Evolutionary conservation across 257 asterid genomes (phyloP), one percentile per base, ranked within the genome.

Genomic region (Ehretia macrophylla): DNA sequence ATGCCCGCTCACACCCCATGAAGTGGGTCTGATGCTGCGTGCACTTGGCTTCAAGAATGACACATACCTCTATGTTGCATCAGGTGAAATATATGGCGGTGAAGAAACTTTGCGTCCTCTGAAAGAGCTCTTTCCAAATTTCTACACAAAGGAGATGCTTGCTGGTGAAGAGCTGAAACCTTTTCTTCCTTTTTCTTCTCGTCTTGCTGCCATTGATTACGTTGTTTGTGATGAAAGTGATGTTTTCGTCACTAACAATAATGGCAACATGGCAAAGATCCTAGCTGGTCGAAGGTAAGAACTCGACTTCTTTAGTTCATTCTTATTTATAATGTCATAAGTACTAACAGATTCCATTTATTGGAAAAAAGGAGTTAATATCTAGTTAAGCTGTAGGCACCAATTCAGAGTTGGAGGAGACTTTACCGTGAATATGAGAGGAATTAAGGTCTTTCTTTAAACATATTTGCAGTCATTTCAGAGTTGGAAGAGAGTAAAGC

Each of bases 241-340:
- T 42, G 69, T 65, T 51, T 65, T 65, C 39, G 63, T 65, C 63
- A 56, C 69, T 16, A 65, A 65, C 38, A 65, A 65, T 37, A 65
- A 65, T 19, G 69, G 69, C 17, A 65, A 65, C 69, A 65, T 65
- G 69, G 69, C 69, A 57, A 65, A 65, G 42, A 65, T 65, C 49
- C 49, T 65, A 9, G 69, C 69, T 35, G 69, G 69, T 17, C 63
- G 69, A 35, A 65, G 69, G 69, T 65, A 56, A 44, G 47, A 17
- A 18, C 14, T 50, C 27, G 3, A 17, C n/a, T 17, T 17, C 44
- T 38, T 38, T 38, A 38, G 11, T 2, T 19, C 5, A 10, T 50
- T 19, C 6, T 5, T 18, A 18, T 17, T 14, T 17, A 14, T n/a
- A n/a, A n/a, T n/a, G n/a, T n/a, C n/a, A n/a, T n/a, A n/a, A n/a